A percentile compares a stretch with the other conserved stretches of the same genome.
phyloP scores from a whole-genome alignment of 2,329 filamentous ascomycete species.

The Exserohilum rostratum region DNA sequence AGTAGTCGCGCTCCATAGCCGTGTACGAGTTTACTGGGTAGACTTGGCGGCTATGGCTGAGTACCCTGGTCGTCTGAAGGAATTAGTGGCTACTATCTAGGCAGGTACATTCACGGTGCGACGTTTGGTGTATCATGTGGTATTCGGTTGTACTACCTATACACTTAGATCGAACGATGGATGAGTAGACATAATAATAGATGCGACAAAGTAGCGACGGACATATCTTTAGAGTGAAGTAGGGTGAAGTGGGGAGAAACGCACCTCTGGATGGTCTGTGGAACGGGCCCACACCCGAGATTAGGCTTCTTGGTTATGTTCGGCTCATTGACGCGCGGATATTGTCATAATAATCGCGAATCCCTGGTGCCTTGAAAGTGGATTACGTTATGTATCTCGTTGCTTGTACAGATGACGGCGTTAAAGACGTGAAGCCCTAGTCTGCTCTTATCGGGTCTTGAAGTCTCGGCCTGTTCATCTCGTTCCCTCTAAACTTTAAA shows the following conservation, averaged over 20 bases:
- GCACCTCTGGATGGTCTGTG: neutral
- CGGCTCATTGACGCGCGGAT: neutral
- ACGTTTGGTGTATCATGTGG: conserved; percentile 5
- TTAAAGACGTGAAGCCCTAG: too few relatives aligned
- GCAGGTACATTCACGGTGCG: neutral
- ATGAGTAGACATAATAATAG: neutral
- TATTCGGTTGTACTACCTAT: neutral
- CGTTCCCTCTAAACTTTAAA: too few relatives aligned
- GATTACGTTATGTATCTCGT: neutral
- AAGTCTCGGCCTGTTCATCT: too few relatives aligned
- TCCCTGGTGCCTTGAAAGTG: neutral
- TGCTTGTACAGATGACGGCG: too few relatives aligned
- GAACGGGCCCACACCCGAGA: neutral
- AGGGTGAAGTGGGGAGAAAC: neutral
- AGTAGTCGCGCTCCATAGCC: neutral
- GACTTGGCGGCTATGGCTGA: neutral
- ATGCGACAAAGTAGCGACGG: neutral
- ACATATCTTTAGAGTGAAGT: neutral
- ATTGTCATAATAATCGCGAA: neutral
- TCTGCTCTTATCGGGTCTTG: too few relatives aligned
- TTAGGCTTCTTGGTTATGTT: neutral
- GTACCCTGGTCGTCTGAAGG: neutral
- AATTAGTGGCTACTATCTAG: neutral
- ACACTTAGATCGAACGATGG: neutral
- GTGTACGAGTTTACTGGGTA: neutral